Evolutionary conservation across 176 grass and related monocot genomes (phyloP), one percentile per base, ranked within the genome.

Genomic region (Pharus latifolius): DNA sequence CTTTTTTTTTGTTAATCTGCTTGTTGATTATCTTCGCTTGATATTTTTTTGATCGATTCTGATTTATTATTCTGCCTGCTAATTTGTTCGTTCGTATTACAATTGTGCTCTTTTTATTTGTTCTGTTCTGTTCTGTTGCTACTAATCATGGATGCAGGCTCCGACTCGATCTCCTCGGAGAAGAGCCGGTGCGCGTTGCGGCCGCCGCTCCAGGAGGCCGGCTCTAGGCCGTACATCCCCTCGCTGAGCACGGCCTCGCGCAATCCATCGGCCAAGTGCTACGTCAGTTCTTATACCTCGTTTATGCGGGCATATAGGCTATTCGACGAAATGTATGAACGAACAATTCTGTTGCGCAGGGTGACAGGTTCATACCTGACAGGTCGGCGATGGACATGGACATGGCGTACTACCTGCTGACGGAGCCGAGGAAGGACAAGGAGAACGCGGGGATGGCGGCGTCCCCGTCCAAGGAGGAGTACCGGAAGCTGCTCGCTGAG

Each of bases 341-440:
- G 17, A 35, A 20, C 6, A 28, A 60, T n/a, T 37, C 61, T 65
- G 10, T 66, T 66, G 35, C 6, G 55, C 76, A 91, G 88, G 88
- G 88, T 0, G 88, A 91, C 17, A 87, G 80, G 44, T 91, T 91
- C 49, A 91, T 91, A 28, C 88, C 88, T 10, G 80, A 87, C 67
- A 65, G 84, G 24, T 91, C 80, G 20, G 83, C 80, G 17, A 91
- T 87, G 80, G 88, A 91, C 69, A 83, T 91, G 69, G 88, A 91
- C 80, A 63, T 91, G 53, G 76, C 88, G 19, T 81, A 91, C 56
- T 91, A 87, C 72, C 70, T 91, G 55, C 84, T 91, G 26, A 91
- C 80, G 6, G 76, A 87, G 49, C 33, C 72, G 56, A 84, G 10
- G 52, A 91, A 81, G 72, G 72, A 91, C 70, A 91, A 91, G 76